Percentiles rank a stretch among this genome's conserved stretches.
Conservation (phyloP, 345 rosid genomes). For the Angophora floribunda region DNA sequence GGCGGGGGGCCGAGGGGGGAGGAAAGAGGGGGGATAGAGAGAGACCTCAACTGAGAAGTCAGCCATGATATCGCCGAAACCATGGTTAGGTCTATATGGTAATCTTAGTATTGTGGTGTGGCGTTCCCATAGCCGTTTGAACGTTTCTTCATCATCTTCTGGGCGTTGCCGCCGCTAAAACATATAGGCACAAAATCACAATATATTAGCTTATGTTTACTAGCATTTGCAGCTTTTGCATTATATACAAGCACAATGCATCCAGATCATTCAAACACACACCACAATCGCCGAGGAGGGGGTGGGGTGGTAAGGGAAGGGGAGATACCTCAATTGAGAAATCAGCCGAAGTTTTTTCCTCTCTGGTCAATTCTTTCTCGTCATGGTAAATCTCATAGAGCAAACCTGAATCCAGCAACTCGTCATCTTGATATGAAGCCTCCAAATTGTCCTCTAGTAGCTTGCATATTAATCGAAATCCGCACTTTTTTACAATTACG, state of each 20-base stretch:
- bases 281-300: too few relatives aligned
- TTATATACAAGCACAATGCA: too few relatives aligned
- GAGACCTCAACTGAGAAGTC: background rate
- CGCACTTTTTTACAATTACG: background rate
- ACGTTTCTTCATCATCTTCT: too few relatives aligned
- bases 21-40: background rate
- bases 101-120: accelerated
- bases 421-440: accelerated
- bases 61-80: background rate
- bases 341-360: accelerated
- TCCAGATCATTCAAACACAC: background rate
- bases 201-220: background rate
- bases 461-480: background rate
- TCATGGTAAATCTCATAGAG: background rate
- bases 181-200: background rate
- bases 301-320: accelerated
- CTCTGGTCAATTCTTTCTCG: background rate
- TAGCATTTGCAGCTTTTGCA: too few relatives aligned
- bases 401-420: accelerated
- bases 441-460: background rate
- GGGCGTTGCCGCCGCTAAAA: too few relatives aligned
- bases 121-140: too few relatives aligned
- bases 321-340: accelerated
- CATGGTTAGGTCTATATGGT: too few relatives aligned
- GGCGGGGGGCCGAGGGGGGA: too few relatives aligned